phyloP scores from a whole-genome alignment of 148 eudicot genomes.

The Vaccinium corymbosum region DNA sequence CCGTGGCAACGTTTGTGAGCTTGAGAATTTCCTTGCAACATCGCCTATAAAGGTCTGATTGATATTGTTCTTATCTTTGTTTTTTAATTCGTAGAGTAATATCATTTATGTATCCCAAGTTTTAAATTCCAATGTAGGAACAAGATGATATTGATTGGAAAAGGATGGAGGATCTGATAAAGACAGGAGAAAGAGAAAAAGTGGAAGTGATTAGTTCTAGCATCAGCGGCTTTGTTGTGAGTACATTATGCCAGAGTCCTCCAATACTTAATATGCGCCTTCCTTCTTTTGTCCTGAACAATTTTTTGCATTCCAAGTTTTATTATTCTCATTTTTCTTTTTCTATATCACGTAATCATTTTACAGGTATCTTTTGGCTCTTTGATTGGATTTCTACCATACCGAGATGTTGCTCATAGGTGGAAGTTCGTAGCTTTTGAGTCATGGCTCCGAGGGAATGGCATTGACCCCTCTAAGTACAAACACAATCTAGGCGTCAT shows the following conservation, averaged over 20 bases:
- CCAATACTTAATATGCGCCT: background rate
- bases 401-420: conserved; percentile 75
- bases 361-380: conserved; percentile 85
- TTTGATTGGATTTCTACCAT: conserved; percentile 89
- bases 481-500: conserved; percentile 61
- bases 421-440: conserved; percentile 91
- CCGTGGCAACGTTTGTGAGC: conserved; percentile 32
- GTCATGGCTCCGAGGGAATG: conserved; percentile 91
- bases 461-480: conserved; percentile 74
- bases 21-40: conserved; percentile 35
- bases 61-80: background rate
- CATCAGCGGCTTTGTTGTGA: conserved; percentile 86
- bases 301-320: conserved; percentile 2
- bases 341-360: background rate
- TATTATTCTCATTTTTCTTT: conserved; percentile 4
- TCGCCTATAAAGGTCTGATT: conserved; percentile 47
- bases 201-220: conserved; percentile 83
- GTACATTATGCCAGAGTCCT: conserved; percentile 16
- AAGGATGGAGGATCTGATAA: conserved; percentile 54
- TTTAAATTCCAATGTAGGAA: conserved; percentile 37
- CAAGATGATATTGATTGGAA: conserved; percentile 74
- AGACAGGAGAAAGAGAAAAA: conserved; percentile 56
- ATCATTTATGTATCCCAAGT: conserved; percentile 19
- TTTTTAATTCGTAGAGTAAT: conserved; percentile 4
- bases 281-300: background rate